phyloP scores from a whole-genome alignment of 108 stramenopile genomes.

The Nannochloropsis gaditana region DNA sequence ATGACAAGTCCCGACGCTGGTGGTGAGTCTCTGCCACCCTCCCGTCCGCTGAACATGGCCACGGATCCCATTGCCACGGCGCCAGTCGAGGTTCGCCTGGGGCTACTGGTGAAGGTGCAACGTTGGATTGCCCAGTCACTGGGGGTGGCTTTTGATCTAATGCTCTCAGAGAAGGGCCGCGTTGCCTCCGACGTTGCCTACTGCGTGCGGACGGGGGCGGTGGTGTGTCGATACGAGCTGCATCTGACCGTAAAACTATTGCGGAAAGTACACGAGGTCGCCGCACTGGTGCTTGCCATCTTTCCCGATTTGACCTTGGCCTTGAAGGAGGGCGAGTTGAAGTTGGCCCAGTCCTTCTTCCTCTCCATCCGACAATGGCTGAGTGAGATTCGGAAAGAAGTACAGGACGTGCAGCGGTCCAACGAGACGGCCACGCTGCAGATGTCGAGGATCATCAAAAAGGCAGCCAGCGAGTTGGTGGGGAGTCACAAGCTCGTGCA shows the following conservation, averaged over 20 bases:
- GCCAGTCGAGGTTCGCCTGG: not conserved
- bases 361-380: not conserved
- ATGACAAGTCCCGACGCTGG: too few relatives aligned
- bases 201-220: not conserved
- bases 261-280: constrained; percentile 9
- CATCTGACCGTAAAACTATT: not conserved
- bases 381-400: constrained; percentile 11
- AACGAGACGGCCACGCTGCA: not conserved
- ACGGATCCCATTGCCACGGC: not conserved
- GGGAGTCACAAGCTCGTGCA: not conserved
- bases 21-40: not conserved
- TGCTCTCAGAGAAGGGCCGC: not conserved
- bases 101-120: not conserved
- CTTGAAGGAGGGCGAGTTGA: constrained; percentile 17
- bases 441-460: constrained; percentile 8
- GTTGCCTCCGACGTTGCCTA: not conserved
- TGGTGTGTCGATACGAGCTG: not conserved
- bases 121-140: not conserved
- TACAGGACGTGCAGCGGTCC: not conserved
- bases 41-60: not conserved
- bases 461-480: not conserved
- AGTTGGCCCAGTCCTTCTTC: not conserved
- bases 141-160: constrained; percentile 10
- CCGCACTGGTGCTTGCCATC: not conserved
- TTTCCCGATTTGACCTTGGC: not conserved